These are phyloP conservation scores for Medicago lupulina DNA, from an alignment of 306 rosid species.

Conservation along the genomic window DNA sequence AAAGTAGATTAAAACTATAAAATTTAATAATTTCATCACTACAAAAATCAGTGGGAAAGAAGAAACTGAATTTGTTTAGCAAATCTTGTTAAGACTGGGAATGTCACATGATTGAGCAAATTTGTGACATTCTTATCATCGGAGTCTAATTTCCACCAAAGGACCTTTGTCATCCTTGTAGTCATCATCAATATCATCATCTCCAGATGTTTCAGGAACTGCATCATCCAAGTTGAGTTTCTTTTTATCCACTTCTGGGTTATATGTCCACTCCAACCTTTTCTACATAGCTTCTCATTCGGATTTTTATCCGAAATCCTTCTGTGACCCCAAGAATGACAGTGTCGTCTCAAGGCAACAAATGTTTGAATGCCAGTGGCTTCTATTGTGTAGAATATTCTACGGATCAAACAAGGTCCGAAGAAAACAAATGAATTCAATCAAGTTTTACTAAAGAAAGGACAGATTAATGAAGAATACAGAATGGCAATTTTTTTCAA, in stretches of 20 bases:
- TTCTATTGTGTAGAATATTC: conserved; percentile 29
- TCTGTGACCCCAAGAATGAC: conserved; percentile 30
- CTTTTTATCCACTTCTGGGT: conserved; percentile 55
- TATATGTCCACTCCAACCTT: conserved; percentile 83
- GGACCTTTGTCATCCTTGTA: conserved; percentile 46
- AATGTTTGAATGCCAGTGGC: not conserved
- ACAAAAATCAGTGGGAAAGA: not conserved
- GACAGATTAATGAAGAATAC: no score
- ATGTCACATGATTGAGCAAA: no score
- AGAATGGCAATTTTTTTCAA: no score
- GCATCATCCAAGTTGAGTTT: conserved; percentile 38
- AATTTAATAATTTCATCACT: not conserved
- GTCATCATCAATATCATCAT: conserved; percentile 52
- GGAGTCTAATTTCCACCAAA: conserved; percentile 83
- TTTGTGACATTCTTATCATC: conserved; percentile 20
- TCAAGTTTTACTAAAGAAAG: no score
- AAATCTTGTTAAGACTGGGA: not conserved
- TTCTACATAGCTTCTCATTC: conserved; percentile 44
- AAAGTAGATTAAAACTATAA: not conserved
- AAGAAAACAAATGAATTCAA: no score
- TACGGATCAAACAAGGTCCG: conserved; percentile 6
- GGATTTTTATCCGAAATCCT: conserved; percentile 29
- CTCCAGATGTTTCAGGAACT: conserved; percentile 44
- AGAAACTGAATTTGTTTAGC: not conserved
- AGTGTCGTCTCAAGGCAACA: conserved; percentile 29